Percentiles rank a stretch among this genome's conserved stretches.
Evolutionary conservation across 2,329 filamentous ascomycete species (phyloP).

Genomic region (Xylaria sp.): DNA sequence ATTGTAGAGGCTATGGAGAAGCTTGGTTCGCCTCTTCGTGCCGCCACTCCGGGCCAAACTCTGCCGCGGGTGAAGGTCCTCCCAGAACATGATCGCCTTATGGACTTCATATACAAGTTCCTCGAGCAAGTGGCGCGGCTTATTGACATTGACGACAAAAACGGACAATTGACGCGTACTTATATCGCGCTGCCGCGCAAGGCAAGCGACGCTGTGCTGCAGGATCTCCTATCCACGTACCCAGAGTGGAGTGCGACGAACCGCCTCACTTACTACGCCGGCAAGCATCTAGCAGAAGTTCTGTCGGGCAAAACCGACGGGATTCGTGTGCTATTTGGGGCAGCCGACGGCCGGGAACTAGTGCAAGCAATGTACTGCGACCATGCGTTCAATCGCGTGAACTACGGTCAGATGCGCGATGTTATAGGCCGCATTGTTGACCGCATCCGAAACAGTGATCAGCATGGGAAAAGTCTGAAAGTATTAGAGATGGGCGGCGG

Average conservation of each 20-base stretch:
- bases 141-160: slow-evolving; percentile 41
- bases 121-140: slow-evolving; percentile 49
- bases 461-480: too few relatives aligned
- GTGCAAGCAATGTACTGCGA: slow-evolving; percentile 52
- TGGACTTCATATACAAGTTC: slow-evolving; percentile 43
- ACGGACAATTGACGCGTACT: background rate
- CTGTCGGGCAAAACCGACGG: slow-evolving; percentile 50
- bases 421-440: slow-evolving; percentile 13
- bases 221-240: background rate
- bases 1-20: background rate
- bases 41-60: background rate
- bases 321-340: slow-evolving; percentile 53
- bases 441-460: too few relatives aligned
- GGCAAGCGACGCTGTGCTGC: background rate
- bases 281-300: slow-evolving; percentile 44
- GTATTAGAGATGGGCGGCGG: too few relatives aligned
- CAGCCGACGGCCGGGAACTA: slow-evolving; percentile 48
- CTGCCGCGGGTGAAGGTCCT: background rate
- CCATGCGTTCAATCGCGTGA: slow-evolving; percentile 49
- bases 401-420: slow-evolving; percentile 46
- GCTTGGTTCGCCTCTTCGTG: background rate
- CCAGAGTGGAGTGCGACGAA: slow-evolving; percentile 28
- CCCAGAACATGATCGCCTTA: background rate
- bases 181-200: background rate
- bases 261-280: slow-evolving; percentile 42